phyloP scores from a whole-genome alignment of 1,139 yeast genomes.

The Sugiyamaella sp. region DNA sequence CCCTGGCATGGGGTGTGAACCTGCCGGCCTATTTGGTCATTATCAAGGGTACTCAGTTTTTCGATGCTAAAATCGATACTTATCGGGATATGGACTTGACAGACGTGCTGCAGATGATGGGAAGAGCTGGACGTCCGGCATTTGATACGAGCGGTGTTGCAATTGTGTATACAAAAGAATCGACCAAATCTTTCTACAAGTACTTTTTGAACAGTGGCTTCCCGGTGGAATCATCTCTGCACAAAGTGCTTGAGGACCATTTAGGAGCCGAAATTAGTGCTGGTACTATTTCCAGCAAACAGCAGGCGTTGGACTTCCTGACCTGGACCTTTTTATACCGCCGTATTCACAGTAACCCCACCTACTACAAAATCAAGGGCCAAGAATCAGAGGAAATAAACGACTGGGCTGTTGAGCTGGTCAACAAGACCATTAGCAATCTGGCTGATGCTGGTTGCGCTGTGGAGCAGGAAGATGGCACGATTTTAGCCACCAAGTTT shows the following conservation, averaged over 20 bases:
- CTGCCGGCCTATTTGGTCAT: slow-evolving; percentile 93
- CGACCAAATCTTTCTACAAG: slow-evolving; percentile 89
- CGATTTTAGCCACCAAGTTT: slow-evolving; percentile 72
- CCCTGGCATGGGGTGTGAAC: slow-evolving; percentile 97
- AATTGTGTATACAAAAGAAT: slow-evolving; percentile 88
- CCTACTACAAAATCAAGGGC: slow-evolving; percentile 89
- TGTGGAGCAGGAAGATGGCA: slow-evolving; percentile 50
- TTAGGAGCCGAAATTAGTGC: slow-evolving; percentile 95
- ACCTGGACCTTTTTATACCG: slow-evolving; percentile 95
- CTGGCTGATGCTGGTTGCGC: slow-evolving; percentile 77
- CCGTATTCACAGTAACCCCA: slow-evolving; percentile 93
- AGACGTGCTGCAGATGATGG: slow-evolving; percentile 89
- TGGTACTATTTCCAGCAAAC: slow-evolving; percentile 79
- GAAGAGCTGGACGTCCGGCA: slow-evolving; percentile 96
- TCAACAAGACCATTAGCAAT: slow-evolving; percentile 70
- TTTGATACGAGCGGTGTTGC: slow-evolving; percentile 96
- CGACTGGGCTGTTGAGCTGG: slow-evolving; percentile 65
- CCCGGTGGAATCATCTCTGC: slow-evolving; percentile 95
- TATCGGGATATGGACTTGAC: slow-evolving; percentile 90
- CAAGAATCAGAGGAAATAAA: slow-evolving; percentile 25
- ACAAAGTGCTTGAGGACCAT: slow-evolving; percentile 90
- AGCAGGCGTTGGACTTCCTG: slow-evolving; percentile 89
- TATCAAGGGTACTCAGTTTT: slow-evolving; percentile 90
- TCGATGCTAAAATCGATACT: slow-evolving; percentile 78
- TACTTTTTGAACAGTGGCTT: slow-evolving; percentile 94